Base-by-base conservation (phyloP, 352 stramenopile species). In the Phytophthora tubulina region DNA sequence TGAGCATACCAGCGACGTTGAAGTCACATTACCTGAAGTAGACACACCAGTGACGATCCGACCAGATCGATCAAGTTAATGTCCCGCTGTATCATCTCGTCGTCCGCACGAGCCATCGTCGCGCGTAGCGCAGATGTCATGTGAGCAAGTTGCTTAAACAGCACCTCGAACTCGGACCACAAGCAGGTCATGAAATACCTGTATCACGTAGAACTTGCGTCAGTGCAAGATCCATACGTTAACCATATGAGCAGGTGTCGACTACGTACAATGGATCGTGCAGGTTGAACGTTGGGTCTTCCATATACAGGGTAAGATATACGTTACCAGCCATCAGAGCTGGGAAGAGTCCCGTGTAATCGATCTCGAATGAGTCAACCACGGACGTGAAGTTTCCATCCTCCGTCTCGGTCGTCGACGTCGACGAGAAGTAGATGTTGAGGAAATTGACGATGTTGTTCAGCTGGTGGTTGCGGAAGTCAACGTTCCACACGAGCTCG, bases 401-500 rank as follows among this genome's bases (percentile, higher is more conserved):
- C 10, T 85, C 75, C 11, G 53, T 85, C 51, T 87, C 79, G 0
- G 79, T 76, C 15, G 63, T 82, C 30, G 81, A 85, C n/a, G 70
- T 81, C 2, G 78, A 81, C 21, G 79, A 81, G 52, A 94, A 93
- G 58, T 91, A 94, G 14, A 84, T 78, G 60, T 95, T 91, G 9
- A 98, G 78, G 9, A 96, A 81, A n/a, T 81, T 72, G 38, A 80
- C 70, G 3, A 98, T 54, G 36, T 84, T 85, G 32, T 85, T 83
- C 14, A 92, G 82, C 36, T 98, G 70, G 63, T 97, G 87, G 6
- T 82, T 85, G 36, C 95, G 88, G 63, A 98, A 97, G 3, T 88
- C 81, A 17, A 74, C 72, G 55, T 98, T 97, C 97, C 97, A 99
- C 30, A 99, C 94, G 8, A 99, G 82, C 70, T 99, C 97, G 0